Percentiles rank a stretch among this genome's conserved stretches.
These are phyloP conservation scores for Ascochyta lentis DNA, from an alignment of 2,329 filamentous ascomycete genomes.

Conservation along the genomic window DNA sequence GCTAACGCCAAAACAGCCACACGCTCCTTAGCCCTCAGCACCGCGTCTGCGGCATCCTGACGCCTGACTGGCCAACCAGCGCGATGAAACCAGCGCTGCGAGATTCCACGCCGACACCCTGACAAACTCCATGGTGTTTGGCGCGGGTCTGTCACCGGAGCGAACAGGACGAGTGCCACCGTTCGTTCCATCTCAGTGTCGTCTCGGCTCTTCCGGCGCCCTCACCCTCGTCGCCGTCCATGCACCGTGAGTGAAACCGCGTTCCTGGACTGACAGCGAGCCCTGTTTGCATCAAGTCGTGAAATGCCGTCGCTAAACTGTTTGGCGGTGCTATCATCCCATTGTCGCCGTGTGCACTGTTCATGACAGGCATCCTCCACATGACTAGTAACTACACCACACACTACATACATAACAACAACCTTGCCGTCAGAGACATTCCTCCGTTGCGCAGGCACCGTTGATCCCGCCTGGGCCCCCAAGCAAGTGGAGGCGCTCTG, in stretches of 20 bases:
- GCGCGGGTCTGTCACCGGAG: conserved; percentile 25
- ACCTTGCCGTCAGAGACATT: neutral
- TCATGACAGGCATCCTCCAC: neutral
- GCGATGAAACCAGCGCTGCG: conserved; percentile 8
- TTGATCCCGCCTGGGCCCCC: conserved; percentile 6
- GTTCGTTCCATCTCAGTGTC: conserved; percentile 33
- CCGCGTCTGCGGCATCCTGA: too few species aligned
- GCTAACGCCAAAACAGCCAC: conserved; percentile 16
- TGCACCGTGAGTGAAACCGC: conserved; percentile 11
- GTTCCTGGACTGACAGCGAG: conserved; percentile 12
- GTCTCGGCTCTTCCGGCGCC: conserved; percentile 19
- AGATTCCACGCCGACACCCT: conserved; percentile 8
- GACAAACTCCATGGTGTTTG: conserved; percentile 17
- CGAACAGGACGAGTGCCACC: conserved; percentile 28
- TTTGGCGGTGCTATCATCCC: neutral
- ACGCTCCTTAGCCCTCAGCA: neutral
- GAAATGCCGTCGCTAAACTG: neutral
- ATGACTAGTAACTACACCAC: neutral
- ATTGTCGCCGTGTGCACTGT: neutral
- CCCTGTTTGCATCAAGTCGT: conserved; percentile 1
- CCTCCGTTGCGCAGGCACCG: conserved; percentile 9
- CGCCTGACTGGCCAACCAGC: neutral
- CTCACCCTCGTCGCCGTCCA: conserved; percentile 18
- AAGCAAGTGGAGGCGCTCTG: conserved; percentile 6
- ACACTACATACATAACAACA: neutral